These are phyloP conservation scores for Leccinum incarnatum DNA, from an alignment of 768 basidiomycete genomes.

Conservation along the genomic window DNA sequence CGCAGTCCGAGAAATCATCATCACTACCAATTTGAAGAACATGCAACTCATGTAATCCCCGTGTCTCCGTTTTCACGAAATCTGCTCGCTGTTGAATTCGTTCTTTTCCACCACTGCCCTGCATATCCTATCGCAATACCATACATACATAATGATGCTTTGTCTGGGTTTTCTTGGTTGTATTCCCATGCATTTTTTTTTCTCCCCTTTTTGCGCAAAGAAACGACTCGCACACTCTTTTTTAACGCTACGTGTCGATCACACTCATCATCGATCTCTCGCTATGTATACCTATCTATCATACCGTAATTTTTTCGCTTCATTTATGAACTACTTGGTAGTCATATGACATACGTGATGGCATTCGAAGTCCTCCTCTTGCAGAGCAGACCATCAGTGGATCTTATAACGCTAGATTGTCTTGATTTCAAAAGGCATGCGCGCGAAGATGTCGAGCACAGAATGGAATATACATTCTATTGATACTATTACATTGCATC, in stretches of 20 bases:
- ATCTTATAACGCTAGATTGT: background rate
- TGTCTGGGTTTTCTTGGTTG: constrained; percentile 11
- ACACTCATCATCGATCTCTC: background rate
- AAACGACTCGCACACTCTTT: constrained; percentile 13
- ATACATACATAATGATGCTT: constrained; percentile 1
- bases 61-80: background rate
- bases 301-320: constrained; percentile 8
- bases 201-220: constrained; percentile 5
- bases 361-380: background rate
- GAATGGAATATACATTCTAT: constrained; percentile 15
- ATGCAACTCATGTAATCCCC: constrained; percentile 38
- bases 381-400: too few relatives aligned
- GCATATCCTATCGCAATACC: constrained; percentile 16
- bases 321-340: constrained; percentile 1
- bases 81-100: constrained; percentile 8
- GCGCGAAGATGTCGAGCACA: background rate
- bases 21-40: constrained; percentile 61
- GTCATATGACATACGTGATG: background rate
- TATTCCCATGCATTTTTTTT: constrained; percentile 10
- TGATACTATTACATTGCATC: constrained; percentile 63
- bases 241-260: constrained; percentile 4
- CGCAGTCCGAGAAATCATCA: constrained; percentile 67
- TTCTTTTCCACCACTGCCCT: constrained; percentile 1
- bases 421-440: background rate
- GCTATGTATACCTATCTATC: constrained; percentile 28